A percentile compares a stretch with the other conserved stretches of the same genome.
Evolutionary conservation across 306 rosid species (phyloP).

Genomic region (Acmispon strigosus): DNA sequence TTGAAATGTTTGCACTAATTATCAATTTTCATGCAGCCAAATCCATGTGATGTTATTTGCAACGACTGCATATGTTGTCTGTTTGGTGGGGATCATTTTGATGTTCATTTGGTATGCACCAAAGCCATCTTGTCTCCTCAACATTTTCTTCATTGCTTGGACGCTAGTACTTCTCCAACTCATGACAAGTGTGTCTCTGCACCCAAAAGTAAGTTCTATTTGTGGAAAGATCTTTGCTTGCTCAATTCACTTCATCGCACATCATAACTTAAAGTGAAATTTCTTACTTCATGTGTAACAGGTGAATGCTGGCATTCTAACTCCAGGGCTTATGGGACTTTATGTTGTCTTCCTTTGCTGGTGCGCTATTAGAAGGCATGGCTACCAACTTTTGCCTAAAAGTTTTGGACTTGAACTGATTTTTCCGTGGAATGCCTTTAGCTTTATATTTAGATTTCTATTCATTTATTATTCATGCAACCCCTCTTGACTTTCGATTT

Average conservation of each 20-base stretch:
- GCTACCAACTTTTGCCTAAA: background rate
- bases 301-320: slow-evolving; percentile 87
- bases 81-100: slow-evolving; percentile 84
- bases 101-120: slow-evolving; percentile 99
- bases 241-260: slow-evolving; percentile 5
- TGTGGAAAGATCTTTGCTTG: background rate
- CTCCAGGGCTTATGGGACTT: slow-evolving; percentile 97
- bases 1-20: slow-evolving; percentile 14
- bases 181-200: slow-evolving; percentile 97
- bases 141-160: slow-evolving; percentile 93
- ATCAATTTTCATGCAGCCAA: slow-evolving; percentile 54
- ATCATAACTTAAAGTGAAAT: background rate
- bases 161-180: slow-evolving; percentile 89
- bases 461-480: background rate
- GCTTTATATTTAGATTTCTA: background rate
- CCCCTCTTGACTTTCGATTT: background rate
- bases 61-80: slow-evolving; percentile 67
- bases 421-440: background rate
- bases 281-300: slow-evolving; percentile 33
- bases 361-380: slow-evolving; percentile 95
- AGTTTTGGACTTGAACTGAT: slow-evolving; percentile 1
- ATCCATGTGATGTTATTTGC: slow-evolving; percentile 81
- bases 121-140: slow-evolving; percentile 93
- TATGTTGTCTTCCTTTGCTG: slow-evolving; percentile 94
- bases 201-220: slow-evolving; percentile 70